Evolutionary conservation across 495 filamentous ascomycete species (phyloP).

Genomic region (Penicillium pancosmium): DNA sequence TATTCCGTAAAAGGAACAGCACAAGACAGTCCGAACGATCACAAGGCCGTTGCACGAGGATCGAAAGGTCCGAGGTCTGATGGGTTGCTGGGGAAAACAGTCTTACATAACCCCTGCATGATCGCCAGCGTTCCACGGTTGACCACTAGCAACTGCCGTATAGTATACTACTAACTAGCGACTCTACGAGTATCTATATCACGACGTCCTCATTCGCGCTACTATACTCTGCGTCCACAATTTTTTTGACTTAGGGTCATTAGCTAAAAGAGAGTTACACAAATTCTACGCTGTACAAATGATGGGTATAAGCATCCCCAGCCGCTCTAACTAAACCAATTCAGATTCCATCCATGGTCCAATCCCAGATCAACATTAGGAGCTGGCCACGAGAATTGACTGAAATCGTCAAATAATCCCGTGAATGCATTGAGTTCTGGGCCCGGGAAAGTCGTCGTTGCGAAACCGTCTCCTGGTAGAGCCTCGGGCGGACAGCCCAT

Average conservation of each 20-base stretch:
- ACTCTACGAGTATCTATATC: too few relatives aligned
- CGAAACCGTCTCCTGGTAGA: slow-evolving; percentile 20
- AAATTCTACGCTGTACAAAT: neutral
- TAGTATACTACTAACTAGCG: too few relatives aligned
- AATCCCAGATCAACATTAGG: slow-evolving; percentile 36
- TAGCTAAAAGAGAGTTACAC: neutral
- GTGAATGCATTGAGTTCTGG: slow-evolving; percentile 25
- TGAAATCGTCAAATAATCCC: slow-evolving; percentile 27
- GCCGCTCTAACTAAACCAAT: slow-evolving; percentile 33
- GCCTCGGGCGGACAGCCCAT: slow-evolving; percentile 18
- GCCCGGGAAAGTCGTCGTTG: slow-evolving; percentile 16
- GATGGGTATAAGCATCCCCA: neutral
- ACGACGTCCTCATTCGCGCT: too few relatives aligned
- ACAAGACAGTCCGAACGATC: slow-evolving; percentile 10
- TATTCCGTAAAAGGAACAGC: neutral
- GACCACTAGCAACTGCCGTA: neutral
- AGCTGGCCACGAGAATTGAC: slow-evolving; percentile 31
- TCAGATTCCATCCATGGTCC: slow-evolving; percentile 45
- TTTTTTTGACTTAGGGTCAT: too few relatives aligned
- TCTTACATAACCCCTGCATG: slow-evolving; percentile 29
- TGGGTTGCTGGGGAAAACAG: slow-evolving; percentile 20
- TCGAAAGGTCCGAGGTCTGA: slow-evolving; percentile 26
- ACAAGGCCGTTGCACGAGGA: slow-evolving; percentile 28
- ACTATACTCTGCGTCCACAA: too few relatives aligned
- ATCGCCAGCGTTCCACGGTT: neutral